A percentile compares a stretch with the other conserved stretches of the same genome.
Evolutionary conservation across 805 yeast species (phyloP).

Genomic region (Kazachstania viticola): DNA sequence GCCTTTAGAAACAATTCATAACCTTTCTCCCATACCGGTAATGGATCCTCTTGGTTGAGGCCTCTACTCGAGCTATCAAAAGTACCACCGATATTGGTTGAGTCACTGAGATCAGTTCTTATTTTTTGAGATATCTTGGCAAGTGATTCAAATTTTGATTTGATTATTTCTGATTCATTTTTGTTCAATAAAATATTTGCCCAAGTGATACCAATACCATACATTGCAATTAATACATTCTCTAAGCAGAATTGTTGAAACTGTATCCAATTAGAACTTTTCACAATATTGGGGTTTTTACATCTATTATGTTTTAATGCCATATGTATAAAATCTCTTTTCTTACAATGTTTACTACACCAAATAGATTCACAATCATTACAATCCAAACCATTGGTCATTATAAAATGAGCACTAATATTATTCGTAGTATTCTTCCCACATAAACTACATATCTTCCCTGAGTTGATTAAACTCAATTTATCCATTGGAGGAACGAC

Average conservation of each 20-base stretch:
- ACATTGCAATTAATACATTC: conserved; percentile 59
- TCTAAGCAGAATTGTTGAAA: conserved; percentile 52
- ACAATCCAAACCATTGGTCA: conserved; percentile 48
- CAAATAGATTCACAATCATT: conserved; percentile 52
- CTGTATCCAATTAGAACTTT: conserved; percentile 38
- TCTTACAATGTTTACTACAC: conserved; percentile 58
- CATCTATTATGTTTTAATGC: conserved; percentile 43
- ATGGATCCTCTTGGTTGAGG: conserved; percentile 33
- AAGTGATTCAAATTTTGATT: conserved; percentile 45
- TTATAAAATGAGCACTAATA: conserved; percentile 20
- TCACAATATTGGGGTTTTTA: conserved; percentile 26
- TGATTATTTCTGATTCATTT: conserved; percentile 33
- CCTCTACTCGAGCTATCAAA: conserved; percentile 34
- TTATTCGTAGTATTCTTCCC: conserved; percentile 36
- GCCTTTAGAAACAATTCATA: conserved; percentile 37
- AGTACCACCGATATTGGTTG: conserved; percentile 32
- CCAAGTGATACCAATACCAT: conserved; percentile 47
- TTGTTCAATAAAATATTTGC: conserved; percentile 28
- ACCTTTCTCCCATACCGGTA: conserved; percentile 46
- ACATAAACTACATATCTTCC: conserved; percentile 66
- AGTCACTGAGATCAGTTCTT: conserved; percentile 47
- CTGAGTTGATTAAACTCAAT: conserved; percentile 42
- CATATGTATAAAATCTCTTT: conserved; percentile 40
- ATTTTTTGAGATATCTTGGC: conserved; percentile 59
- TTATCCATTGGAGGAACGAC: conserved; percentile 61